Evolutionary conservation across 2,329 filamentous ascomycete species (phyloP).

Genomic region (Penicillium frequentans): DNA sequence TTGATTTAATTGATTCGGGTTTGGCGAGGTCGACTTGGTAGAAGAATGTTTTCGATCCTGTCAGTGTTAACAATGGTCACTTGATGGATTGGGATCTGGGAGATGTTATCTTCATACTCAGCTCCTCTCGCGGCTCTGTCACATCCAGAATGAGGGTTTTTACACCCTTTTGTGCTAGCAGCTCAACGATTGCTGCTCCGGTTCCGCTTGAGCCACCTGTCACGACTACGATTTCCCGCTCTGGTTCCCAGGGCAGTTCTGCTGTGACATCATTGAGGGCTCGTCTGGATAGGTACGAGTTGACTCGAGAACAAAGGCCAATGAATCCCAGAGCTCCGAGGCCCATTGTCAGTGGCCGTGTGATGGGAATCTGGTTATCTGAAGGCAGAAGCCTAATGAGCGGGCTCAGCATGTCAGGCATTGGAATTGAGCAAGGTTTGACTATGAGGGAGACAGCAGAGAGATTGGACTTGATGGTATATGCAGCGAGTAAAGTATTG

Average conservation of each 20-base stretch:
- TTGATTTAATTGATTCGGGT: neutral
- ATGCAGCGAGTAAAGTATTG: neutral
- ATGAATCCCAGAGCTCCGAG: neutral
- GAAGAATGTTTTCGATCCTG: neutral
- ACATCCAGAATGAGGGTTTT: neutral
- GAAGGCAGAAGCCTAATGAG: neutral
- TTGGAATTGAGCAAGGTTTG: too few relatives aligned
- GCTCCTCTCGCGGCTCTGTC: neutral
- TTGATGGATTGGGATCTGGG: neutral
- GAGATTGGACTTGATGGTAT: neutral
- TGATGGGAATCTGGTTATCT: neutral
- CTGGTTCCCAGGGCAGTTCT: neutral
- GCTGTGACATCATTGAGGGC: neutral
- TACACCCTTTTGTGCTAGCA: neutral
- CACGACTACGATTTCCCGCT: neutral
- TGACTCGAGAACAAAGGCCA: neutral
- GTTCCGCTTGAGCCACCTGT: slow-evolving; percentile 6
- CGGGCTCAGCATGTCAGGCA: neutral
- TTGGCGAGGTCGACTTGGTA: neutral
- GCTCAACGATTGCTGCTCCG: slow-evolving; percentile 1
- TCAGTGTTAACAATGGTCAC: neutral
- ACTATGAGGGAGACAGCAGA: neutral
- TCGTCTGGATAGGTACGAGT: neutral
- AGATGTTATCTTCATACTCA: neutral
- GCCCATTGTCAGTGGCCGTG: neutral